Evolutionary conservation across 495 filamentous ascomycete genomes (phyloP).

Genomic region (Melanomma pulvis-pyrius): DNA sequence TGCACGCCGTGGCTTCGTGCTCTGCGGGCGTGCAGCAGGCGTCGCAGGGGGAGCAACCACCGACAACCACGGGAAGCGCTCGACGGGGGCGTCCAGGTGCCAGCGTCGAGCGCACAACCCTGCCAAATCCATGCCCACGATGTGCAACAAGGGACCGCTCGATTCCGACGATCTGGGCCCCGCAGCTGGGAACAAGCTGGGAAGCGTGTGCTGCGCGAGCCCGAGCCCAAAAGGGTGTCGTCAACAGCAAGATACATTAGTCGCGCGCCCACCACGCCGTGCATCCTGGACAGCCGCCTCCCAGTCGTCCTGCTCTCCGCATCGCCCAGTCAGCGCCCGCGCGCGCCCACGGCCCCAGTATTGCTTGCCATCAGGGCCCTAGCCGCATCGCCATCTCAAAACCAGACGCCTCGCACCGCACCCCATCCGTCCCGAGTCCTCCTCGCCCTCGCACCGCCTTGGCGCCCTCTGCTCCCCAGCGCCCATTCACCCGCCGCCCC

Average conservation of each 20-base stretch:
- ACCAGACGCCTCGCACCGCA: slow-evolving; percentile 25
- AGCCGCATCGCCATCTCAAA: slow-evolving; percentile 35
- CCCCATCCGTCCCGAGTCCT: slow-evolving; percentile 26
- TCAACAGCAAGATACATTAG: slow-evolving; percentile 35
- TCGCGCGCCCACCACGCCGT: slow-evolving; percentile 16
- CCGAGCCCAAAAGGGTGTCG: slow-evolving; percentile 19
- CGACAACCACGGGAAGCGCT: no score
- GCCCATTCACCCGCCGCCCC: slow-evolving; percentile 16
- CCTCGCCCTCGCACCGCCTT: slow-evolving; percentile 18
- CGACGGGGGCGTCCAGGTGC: no score
- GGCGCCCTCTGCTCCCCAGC: slow-evolving; percentile 14
- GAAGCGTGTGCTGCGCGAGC: slow-evolving; percentile 22
- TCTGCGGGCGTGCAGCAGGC: slow-evolving; percentile 4
- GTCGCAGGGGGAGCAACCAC: slow-evolving; percentile 25
- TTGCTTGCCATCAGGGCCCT: slow-evolving; percentile 18
- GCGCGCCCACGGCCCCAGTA: slow-evolving; percentile 22
- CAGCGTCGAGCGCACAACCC: no score
- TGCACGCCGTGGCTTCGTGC: not conserved
- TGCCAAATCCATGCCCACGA: slow-evolving; percentile 30
- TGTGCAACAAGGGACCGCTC: slow-evolving; percentile 36
- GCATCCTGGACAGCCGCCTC: slow-evolving; percentile 2
- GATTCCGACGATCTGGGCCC: slow-evolving; percentile 36
- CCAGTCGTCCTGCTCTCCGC: slow-evolving; percentile 20
- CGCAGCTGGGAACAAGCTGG: slow-evolving; percentile 24
- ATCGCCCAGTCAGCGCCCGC: slow-evolving; percentile 33